These are phyloP conservation scores for Aspergillus thermomutatus DNA, from an alignment of 2,329 filamentous ascomycete species.

Conservation along the genomic window DNA sequence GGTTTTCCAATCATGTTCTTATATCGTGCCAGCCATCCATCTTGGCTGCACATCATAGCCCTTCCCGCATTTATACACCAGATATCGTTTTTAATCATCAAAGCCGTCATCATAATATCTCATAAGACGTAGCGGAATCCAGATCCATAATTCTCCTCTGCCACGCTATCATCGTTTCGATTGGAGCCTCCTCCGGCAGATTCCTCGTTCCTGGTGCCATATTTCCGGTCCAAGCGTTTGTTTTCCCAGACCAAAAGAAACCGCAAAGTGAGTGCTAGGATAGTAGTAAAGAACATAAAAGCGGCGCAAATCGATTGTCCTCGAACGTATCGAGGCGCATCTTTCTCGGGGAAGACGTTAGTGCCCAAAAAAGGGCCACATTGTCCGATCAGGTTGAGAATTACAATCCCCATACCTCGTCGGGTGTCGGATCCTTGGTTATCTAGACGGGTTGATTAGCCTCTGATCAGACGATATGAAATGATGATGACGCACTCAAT, in stretches of 20 bases:
- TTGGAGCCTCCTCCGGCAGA: conserved; percentile 7
- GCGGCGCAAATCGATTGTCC: conserved; percentile 60
- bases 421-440: conserved; percentile 69
- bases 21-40: no score
- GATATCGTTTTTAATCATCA: neutral
- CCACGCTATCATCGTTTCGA: conserved; percentile 16
- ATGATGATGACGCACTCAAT: conserved; percentile 40
- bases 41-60: neutral
- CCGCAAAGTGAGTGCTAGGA: conserved; percentile 53
- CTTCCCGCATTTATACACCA: neutral
- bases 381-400: conserved; percentile 67
- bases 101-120: conserved; percentile 1
- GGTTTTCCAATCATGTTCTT: neutral
- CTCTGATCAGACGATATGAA: neutral
- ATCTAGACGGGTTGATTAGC: conserved; percentile 38
- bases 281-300: conserved; percentile 59
- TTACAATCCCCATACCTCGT: conserved; percentile 62
- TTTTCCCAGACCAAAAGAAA: conserved; percentile 60
- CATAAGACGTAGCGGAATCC: conserved; percentile 38
- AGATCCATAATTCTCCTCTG: conserved; percentile 41
- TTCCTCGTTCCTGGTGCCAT: conserved; percentile 30
- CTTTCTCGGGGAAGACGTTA: conserved; percentile 55
- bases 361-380: conserved; percentile 63
- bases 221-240: conserved; percentile 52
- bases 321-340: conserved; percentile 49